These are phyloP conservation scores for Elaphomyces granulatus DNA, from an alignment of 495 filamentous ascomycete species.

Conservation along the genomic window DNA sequence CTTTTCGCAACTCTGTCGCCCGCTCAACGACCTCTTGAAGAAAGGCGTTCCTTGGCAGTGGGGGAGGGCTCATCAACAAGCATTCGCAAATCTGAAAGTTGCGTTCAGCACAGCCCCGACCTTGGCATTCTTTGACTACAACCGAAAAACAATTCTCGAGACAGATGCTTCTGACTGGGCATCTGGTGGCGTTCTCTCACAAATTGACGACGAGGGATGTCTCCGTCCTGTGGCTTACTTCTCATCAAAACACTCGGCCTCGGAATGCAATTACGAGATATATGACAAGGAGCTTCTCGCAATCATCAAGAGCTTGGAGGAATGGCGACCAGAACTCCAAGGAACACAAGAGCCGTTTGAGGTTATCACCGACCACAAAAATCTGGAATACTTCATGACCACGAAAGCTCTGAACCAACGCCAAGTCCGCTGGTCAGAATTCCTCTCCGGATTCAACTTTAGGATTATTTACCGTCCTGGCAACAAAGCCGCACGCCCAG, in stretches of 20 bases:
- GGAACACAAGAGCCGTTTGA: not conserved
- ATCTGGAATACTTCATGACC: slow-evolving; percentile 14
- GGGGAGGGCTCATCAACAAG: slow-evolving; percentile 48
- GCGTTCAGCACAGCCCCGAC: slow-evolving; percentile 7
- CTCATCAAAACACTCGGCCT: slow-evolving; percentile 12
- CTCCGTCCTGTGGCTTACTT: slow-evolving; percentile 15
- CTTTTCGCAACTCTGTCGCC: slow-evolving; percentile 9
- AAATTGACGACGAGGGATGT: slow-evolving; percentile 11
- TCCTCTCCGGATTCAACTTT: slow-evolving; percentile 9
- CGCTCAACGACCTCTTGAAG: slow-evolving; percentile 7
- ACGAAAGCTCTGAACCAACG: slow-evolving; percentile 9
- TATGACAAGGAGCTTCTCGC: slow-evolving; percentile 25
- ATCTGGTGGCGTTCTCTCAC: slow-evolving; percentile 10
- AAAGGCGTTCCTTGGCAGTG: slow-evolving; percentile 9
- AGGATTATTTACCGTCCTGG: slow-evolving; percentile 4
- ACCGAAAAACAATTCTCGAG: slow-evolving; percentile 10
- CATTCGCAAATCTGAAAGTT: slow-evolving; percentile 49
- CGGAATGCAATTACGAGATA: slow-evolving; percentile 17
- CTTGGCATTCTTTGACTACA: slow-evolving; percentile 12
- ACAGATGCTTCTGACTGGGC: slow-evolving; percentile 12
- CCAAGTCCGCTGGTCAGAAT: slow-evolving; percentile 12
- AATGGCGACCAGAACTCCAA: not conserved
- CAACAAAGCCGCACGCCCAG: not conserved
- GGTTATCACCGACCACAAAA: not conserved
- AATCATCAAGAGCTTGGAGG: slow-evolving; percentile 15